Evolutionary conservation across 179 eudicot genomes (phyloP).

Genomic region (Beta macrorhiza): DNA sequence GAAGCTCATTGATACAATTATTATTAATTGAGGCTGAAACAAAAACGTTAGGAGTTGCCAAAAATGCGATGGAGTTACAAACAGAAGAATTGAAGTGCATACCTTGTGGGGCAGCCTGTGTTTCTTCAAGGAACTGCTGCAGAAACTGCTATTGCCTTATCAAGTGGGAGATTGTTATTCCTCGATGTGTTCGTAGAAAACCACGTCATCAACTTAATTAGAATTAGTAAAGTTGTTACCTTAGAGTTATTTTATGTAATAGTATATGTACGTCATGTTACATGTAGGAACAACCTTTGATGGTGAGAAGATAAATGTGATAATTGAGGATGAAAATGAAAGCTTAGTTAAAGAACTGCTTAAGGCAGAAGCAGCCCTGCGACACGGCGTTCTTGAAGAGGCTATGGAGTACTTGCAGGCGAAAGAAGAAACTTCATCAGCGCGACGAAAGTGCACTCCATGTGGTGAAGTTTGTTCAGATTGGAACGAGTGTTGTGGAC

Average conservation of each 20-base stretch:
- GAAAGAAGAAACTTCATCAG: not conserved
- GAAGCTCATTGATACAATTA: not conserved
- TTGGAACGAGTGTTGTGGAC: not conserved
- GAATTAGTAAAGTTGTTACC: not conserved
- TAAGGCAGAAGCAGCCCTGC: not conserved
- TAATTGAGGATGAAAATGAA: not conserved
- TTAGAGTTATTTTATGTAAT: not conserved
- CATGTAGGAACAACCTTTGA: not conserved
- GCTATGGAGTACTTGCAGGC: not conserved
- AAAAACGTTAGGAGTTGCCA: not conserved
- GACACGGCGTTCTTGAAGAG: not conserved
- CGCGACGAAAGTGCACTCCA: not conserved
- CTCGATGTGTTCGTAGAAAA: not conserved
- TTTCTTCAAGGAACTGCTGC: constrained; percentile 10
- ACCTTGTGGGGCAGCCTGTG: constrained; percentile 9
- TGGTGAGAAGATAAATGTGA: not conserved
- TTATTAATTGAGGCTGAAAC: not conserved
- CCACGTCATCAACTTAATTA: not conserved
- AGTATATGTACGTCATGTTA: no score
- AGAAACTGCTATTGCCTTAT: not conserved
- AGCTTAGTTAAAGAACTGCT: not conserved
- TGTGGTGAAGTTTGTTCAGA: not conserved
- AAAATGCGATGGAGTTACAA: constrained; percentile 11
- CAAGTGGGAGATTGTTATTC: constrained; percentile 3
- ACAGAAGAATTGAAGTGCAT: not conserved